Percentiles rank a stretch among this genome's conserved stretches.
phyloP scores from a whole-genome alignment of 768 basidiomycete genomes.

The Rhizopogon salebrosus region DNA sequence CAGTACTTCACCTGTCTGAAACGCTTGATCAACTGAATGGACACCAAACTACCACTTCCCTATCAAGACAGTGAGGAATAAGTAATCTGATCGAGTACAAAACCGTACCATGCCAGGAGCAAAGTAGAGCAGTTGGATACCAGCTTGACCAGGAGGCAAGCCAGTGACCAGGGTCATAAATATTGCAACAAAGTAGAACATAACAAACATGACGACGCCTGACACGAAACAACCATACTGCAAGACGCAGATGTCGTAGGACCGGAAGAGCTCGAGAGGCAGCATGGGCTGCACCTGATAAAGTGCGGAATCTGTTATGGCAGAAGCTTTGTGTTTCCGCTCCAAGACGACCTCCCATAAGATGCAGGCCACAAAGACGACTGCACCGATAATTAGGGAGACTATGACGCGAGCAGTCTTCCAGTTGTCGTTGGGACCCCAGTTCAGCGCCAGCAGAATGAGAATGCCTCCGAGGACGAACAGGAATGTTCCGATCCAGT shows the following conservation, averaged over 20 bases:
- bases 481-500: slow-evolving; percentile 42
- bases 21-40: slow-evolving; percentile 30
- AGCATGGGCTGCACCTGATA: slow-evolving; percentile 38
- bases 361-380: slow-evolving; percentile 36
- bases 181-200: slow-evolving; percentile 51
- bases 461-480: slow-evolving; percentile 42
- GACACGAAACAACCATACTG: slow-evolving; percentile 34
- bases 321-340: slow-evolving; percentile 6
- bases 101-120: slow-evolving; percentile 41
- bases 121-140: slow-evolving; percentile 47
- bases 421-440: slow-evolving; percentile 43
- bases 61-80: slow-evolving; percentile 8
- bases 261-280: slow-evolving; percentile 40
- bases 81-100: no score
- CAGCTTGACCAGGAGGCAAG: slow-evolving; percentile 33
- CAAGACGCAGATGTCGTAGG: slow-evolving; percentile 35
- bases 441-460: slow-evolving; percentile 45
- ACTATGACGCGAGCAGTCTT: slow-evolving; percentile 39
- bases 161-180: slow-evolving; percentile 45
- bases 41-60: slow-evolving; percentile 33
- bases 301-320: slow-evolving; percentile 3
- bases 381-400: slow-evolving; percentile 39
- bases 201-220: slow-evolving; percentile 46
- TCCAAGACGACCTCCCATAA: slow-evolving; percentile 40
- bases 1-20: slow-evolving; percentile 30